A percentile compares a stretch with the other conserved stretches of the same genome.
These are phyloP conservation scores for Aspergillus funiculosus DNA, from an alignment of 495 filamentous ascomycete genomes.

Conservation along the genomic window DNA sequence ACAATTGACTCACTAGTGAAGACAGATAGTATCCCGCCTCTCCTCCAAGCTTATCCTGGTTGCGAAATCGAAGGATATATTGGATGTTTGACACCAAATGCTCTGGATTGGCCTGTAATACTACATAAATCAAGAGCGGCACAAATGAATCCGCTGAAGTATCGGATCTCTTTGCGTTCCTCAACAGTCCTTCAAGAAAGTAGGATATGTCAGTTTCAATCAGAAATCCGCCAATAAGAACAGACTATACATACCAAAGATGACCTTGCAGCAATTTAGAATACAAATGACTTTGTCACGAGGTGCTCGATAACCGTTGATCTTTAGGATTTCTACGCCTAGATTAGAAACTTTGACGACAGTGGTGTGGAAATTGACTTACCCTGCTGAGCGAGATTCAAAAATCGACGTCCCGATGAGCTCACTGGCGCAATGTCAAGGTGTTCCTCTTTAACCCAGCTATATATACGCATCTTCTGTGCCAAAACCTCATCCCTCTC, in stretches of 20 bases:
- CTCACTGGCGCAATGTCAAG: constrained; percentile 87
- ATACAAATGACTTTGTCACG: constrained; percentile 98
- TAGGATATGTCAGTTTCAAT: constrained; percentile 3
- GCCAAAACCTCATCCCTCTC: constrained; percentile 91
- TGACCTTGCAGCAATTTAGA: constrained; percentile 98
- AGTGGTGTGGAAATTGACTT: constrained; percentile 16
- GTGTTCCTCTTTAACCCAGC: constrained; percentile 91
- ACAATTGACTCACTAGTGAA: constrained; percentile 60
- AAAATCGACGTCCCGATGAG: constrained; percentile 77
- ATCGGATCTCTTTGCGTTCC: constrained; percentile 78
- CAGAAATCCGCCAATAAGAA: not conserved
- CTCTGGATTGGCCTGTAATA: constrained; percentile 88
- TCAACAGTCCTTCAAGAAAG: constrained; percentile 60
- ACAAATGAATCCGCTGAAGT: constrained; percentile 95
- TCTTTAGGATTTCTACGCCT: constrained; percentile 77
- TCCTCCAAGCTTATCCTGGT: constrained; percentile 92
- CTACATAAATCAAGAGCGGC: constrained; percentile 91
- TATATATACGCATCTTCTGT: constrained; percentile 94
- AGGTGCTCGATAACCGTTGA: constrained; percentile 91
- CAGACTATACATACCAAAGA: constrained; percentile 64
- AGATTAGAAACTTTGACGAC: constrained; percentile 22
- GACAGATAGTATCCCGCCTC: constrained; percentile 98
- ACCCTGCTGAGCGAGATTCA: constrained; percentile 86
- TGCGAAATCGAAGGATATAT: constrained; percentile 93
- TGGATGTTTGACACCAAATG: constrained; percentile 96